These are phyloP conservation scores for Geosmithia putterillii DNA, from an alignment of 2,329 filamentous ascomycete genomes.

Conservation along the genomic window DNA sequence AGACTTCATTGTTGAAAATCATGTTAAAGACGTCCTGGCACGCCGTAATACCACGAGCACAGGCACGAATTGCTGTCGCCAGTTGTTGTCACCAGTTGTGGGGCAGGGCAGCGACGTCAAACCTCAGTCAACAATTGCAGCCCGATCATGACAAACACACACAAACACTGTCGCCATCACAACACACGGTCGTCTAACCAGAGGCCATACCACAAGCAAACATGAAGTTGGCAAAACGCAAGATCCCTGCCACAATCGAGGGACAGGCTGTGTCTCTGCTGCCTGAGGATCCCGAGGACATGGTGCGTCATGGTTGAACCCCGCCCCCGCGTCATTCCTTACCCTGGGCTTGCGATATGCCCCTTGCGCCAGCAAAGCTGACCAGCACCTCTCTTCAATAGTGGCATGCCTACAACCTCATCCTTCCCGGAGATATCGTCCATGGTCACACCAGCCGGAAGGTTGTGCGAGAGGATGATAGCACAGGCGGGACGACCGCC, in stretches of 20 bases:
- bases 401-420: conserved; percentile 53
- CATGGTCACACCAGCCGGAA: conserved; percentile 44
- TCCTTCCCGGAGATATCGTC: conserved; percentile 38
- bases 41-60: background rate
- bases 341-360: conserved; percentile 2
- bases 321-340: background rate
- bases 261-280: conserved; percentile 28
- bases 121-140: background rate
- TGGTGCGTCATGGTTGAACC: conserved; percentile 19
- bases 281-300: conserved; percentile 32
- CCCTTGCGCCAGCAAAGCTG: conserved; percentile 3
- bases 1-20: too few species aligned
- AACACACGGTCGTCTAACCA: too few species aligned
- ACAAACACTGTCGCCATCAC: conserved; percentile 5
- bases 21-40: too few species aligned
- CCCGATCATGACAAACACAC: background rate
- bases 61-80: too few species aligned
- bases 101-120: background rate
- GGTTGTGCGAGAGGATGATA: conserved; percentile 23
- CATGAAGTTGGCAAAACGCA: conserved; percentile 28
- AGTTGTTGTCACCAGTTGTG: background rate
- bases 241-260: conserved; percentile 22
- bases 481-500: conserved; percentile 6
- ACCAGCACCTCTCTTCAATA: conserved; percentile 6
- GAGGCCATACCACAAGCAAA: too few species aligned